A percentile compares a stretch with the other conserved stretches of the same genome.
These are phyloP conservation scores for Fusarium anthophilum DNA, from an alignment of 2,329 filamentous ascomycete species.

Conservation along the genomic window DNA sequence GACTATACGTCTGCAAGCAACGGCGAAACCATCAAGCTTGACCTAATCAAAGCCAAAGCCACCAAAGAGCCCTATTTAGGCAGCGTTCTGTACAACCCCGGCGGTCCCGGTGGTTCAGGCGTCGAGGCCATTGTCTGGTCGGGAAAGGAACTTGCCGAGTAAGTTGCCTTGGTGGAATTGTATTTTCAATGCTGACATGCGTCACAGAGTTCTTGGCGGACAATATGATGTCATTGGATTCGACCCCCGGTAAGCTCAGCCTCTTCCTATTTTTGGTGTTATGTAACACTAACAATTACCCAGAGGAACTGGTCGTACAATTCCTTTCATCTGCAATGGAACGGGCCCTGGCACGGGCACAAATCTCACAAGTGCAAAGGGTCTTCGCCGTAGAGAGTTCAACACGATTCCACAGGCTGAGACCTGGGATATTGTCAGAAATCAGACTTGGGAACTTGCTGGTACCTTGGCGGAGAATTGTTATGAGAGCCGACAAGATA, in stretches of 20 bases:
- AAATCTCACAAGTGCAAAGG: not conserved
- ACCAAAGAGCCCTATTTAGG: conserved; percentile 45
- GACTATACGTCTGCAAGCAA: conserved; percentile 49
- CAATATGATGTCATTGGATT: conserved; percentile 22
- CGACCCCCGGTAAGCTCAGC: conserved; percentile 1
- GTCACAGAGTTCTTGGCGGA: conserved; percentile 17
- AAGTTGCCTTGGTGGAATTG: not conserved
- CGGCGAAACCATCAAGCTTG: conserved; percentile 43
- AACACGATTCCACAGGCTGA: not conserved
- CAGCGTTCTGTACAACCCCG: conserved; percentile 53
- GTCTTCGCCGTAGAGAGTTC: not conserved
- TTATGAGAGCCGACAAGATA: conserved; percentile 24
- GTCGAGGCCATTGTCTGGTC: not conserved
- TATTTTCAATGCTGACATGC: not conserved
- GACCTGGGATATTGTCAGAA: not conserved
- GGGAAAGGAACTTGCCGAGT: not conserved
- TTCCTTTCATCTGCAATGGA: not conserved
- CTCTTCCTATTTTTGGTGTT: rapidly evolving
- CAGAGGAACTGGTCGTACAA: conserved; percentile 9
- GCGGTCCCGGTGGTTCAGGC: conserved; percentile 45
- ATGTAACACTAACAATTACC: not conserved
- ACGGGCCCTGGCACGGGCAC: rapidly evolving
- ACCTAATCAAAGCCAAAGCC: conserved; percentile 47
- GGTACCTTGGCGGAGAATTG: conserved; percentile 22
- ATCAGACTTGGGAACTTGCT: not conserved